Percentiles rank a stretch among this genome's conserved stretches.
phyloP scores from a whole-genome alignment of 2,329 filamentous ascomycete species.

The Lecanicillium sp. region DNA sequence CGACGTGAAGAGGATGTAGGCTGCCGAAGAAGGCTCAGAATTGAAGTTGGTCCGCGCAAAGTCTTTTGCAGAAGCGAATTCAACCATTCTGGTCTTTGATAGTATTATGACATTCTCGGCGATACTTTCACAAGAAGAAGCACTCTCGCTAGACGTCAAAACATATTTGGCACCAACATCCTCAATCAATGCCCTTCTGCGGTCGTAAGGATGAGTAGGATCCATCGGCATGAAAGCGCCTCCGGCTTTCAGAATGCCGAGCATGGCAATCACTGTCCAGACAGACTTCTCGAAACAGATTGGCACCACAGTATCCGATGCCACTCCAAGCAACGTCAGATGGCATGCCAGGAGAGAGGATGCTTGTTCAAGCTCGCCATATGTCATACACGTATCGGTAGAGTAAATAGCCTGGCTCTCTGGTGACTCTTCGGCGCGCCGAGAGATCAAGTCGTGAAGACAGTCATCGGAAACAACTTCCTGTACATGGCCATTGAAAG shows the following conservation, averaged over 20 bases:
- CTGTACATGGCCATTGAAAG: background rate
- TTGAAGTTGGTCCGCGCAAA: background rate
- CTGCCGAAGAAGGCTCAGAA: background rate
- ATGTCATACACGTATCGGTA: background rate
- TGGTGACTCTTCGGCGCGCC: background rate
- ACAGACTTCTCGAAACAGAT: conserved; percentile 26
- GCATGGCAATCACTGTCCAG: conserved; percentile 24
- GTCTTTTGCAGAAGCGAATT: background rate
- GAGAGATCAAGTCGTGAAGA: background rate
- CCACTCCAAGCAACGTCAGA: background rate
- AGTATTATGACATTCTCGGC: background rate
- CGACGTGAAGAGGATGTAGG: conserved; percentile 8
- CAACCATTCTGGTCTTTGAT: background rate
- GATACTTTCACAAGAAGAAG: background rate
- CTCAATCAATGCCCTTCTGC: background rate
- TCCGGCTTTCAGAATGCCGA: conserved; percentile 18
- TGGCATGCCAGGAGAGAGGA: background rate
- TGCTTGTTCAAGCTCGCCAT: background rate
- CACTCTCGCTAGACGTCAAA: background rate
- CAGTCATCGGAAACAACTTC: background rate
- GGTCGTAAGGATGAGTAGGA: conserved; percentile 2
- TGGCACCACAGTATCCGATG: conserved; percentile 18
- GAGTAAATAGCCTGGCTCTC: background rate
- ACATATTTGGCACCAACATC: conserved; percentile 3
- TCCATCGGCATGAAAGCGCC: conserved; percentile 5